Evolutionary conservation across 495 filamentous ascomycete species (phyloP), one percentile per base, ranked within the genome.

Genomic region (Trypethelium eluteriae): DNA sequence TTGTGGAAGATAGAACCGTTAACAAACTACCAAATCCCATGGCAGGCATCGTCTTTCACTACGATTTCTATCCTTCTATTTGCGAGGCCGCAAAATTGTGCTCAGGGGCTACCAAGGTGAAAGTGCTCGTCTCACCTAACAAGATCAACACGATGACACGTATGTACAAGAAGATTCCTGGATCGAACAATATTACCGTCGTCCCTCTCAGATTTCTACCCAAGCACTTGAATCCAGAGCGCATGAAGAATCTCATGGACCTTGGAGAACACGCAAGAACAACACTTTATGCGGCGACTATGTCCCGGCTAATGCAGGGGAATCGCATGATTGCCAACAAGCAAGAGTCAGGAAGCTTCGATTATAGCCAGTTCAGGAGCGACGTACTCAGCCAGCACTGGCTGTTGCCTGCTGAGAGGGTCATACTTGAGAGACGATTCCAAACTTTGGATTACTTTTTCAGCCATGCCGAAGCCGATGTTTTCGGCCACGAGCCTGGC

Each of bases 31-130:
- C 79, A 0, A 76, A 78, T 7, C 84, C 88, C 0, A 75, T 90
- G 3, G 80, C 88, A 0, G 89, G 82, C 0, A 79, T 90, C 25
- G 82, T 88, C 4, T 91, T 90, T 66, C 87, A 89, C 64, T 90
- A 86, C 69, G 87, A 88, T 69, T 81, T 49, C 71, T 71, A n/a
- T 74, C 79, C 44, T 79, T 83, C 0, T 38, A 62, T 70, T 6
- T 91, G 88, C 67, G 89, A 93, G 70, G 87, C 83, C 0, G 89
- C 88, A 0, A 90, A 82, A 69, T 76, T 93, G 0, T 81, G 84
- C 16, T 83, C 84, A 68, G 65, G 75, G 0, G 74, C 76, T 14
- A 81, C 89, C 63, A 79, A 80, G 6, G 85, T 90, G 2, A 79
- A 79, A 16, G 83, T 92, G 0, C 73, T 92, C 0, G 88, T 87